Evolutionary conservation across 257 asterid species (phyloP).

Genomic region (Coffea canephora): DNA sequence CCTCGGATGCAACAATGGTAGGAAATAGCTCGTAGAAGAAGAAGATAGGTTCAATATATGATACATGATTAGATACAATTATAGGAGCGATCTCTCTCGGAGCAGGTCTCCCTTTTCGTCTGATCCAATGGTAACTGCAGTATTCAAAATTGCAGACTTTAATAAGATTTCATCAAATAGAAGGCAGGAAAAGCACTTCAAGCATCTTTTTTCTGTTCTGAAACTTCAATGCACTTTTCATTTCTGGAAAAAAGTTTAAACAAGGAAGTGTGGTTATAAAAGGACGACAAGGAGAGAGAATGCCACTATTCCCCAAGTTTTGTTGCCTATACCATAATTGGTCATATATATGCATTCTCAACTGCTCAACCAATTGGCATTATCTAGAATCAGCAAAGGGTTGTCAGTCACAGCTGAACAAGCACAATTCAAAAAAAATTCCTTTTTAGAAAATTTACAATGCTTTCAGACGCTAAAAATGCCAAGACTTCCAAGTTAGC

Average conservation of each 20-base stretch:
- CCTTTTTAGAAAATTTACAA: background rate
- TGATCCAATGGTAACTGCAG: constrained; percentile 97
- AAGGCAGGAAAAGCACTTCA: background rate
- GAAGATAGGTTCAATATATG: constrained; percentile 94
- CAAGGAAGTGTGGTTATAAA: background rate
- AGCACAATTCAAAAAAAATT: background rate
- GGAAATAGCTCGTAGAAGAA: constrained; percentile 91
- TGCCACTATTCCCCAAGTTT: background rate
- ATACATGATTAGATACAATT: constrained; percentile 90
- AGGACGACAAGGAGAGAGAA: background rate
- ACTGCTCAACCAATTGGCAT: background rate
- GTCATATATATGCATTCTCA: background rate
- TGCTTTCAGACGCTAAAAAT: background rate
- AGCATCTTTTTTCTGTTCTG: background rate
- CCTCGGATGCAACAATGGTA: constrained; percentile 85
- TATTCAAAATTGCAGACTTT: constrained; percentile 12
- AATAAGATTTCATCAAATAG: background rate
- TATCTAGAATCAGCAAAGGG: background rate
- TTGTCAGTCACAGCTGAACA: background rate
- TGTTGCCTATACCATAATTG: background rate
- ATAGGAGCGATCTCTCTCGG: constrained; percentile 91
- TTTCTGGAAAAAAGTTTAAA: background rate
- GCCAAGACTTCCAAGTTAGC: background rate
- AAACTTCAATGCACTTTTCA: background rate
- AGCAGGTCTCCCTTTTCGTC: constrained; percentile 89